Evolutionary conservation across 2,329 filamentous ascomycete genomes (phyloP).

Genomic region (Fusarium sp.): DNA sequence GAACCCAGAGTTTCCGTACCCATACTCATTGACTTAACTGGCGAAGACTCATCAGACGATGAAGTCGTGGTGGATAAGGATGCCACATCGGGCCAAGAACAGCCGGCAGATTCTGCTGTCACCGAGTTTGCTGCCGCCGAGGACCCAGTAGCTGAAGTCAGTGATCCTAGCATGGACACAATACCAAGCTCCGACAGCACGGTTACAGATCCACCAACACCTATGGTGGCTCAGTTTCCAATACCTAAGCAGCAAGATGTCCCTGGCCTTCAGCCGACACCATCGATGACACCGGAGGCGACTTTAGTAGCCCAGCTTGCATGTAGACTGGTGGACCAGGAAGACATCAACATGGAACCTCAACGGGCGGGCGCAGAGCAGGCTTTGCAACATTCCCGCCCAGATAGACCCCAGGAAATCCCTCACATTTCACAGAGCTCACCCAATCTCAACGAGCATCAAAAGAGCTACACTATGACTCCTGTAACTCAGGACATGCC

Average conservation of each 20-base stretch:
- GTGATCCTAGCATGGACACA: not conserved
- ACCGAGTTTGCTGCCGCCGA: not conserved
- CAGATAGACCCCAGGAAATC: not conserved
- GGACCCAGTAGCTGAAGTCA: not conserved
- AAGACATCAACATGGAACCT: not conserved
- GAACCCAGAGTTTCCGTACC: not conserved
- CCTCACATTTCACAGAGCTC: not conserved
- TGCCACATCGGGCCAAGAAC: not conserved
- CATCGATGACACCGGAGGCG: not conserved
- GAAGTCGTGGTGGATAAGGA: not conserved
- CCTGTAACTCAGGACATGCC: not conserved
- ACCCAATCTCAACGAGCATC: not conserved
- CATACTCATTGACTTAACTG: not conserved
- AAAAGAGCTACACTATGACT: not conserved
- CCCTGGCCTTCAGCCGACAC: not conserved
- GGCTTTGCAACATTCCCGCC: not conserved
- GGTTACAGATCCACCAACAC: not conserved
- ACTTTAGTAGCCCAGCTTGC: not conserved
- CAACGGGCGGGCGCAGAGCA: not conserved
- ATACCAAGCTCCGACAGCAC: not conserved
- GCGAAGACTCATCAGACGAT: not conserved
- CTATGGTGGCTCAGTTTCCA: not conserved
- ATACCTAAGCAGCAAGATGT: not conserved
- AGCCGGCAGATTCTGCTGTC: not conserved
- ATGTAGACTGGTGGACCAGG: not conserved